phyloP scores from a whole-genome alignment of 805 yeast species.

The Candida nemodendra region DNA sequence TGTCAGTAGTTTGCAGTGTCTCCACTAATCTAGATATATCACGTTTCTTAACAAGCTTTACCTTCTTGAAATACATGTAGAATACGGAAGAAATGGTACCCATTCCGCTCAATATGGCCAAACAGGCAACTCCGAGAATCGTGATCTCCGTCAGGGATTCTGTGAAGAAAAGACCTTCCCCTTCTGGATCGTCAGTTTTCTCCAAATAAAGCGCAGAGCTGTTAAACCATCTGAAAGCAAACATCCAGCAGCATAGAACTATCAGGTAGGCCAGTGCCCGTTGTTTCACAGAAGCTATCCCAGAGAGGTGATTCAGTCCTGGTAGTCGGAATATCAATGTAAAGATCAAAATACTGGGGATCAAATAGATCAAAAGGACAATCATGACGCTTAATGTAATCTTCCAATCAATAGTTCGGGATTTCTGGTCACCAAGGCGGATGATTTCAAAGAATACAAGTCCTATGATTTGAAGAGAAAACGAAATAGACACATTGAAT shows the following conservation, averaged over 20 bases:
- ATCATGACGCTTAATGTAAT: constrained; percentile 39
- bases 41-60: constrained; percentile 26
- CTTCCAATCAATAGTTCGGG: constrained; percentile 37
- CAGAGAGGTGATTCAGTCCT: constrained; percentile 2
- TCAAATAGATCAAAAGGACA: constrained; percentile 38
- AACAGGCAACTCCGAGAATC: constrained; percentile 48
- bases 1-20: constrained; percentile 42
- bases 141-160: constrained; percentile 45
- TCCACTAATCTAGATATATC: constrained; percentile 37
- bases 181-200: not conserved
- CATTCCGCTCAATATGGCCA: constrained; percentile 50
- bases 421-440: constrained; percentile 20
- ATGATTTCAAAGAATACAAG: constrained; percentile 31
- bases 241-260: constrained; percentile 12
- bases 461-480: constrained; percentile 28
- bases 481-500: constrained; percentile 26
- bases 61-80: constrained; percentile 24
- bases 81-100: constrained; percentile 50
- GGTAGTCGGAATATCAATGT: constrained; percentile 8
- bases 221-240: constrained; percentile 18
- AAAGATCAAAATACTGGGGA: constrained; percentile 38
- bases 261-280: constrained; percentile 7
- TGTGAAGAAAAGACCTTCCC: constrained; percentile 9
- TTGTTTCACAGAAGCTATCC: constrained; percentile 4
- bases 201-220: constrained; percentile 32